A percentile compares a stretch with the other conserved stretches of the same genome.
Conservation (phyloP, 768 basidiomycete species). For the Boletus subparvulus region DNA sequence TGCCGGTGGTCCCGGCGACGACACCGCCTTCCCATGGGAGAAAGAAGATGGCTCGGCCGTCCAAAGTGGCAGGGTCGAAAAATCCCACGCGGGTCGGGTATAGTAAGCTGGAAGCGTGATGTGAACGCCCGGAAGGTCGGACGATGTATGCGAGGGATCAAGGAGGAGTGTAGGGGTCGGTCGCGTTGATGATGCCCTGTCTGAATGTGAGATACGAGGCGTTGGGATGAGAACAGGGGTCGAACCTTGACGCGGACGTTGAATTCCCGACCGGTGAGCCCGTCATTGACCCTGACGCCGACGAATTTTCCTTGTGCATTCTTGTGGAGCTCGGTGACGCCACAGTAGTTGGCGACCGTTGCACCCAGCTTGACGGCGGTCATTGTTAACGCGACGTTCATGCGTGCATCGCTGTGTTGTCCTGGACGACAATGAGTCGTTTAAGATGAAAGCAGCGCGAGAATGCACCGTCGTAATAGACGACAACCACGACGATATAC, state of each 20-base stretch:
- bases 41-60: conserved; percentile 98
- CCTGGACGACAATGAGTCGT: conserved; percentile 44
- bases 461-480: conserved; percentile 89
- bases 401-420: conserved; percentile 97
- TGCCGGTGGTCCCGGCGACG: conserved; percentile 95
- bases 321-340: conserved; percentile 80
- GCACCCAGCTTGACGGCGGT: conserved; percentile 93
- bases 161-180: conserved; percentile 90
- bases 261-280: conserved; percentile 80
- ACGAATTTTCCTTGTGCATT: conserved; percentile 56
- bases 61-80: conserved; percentile 91
- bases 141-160: conserved; percentile 78
- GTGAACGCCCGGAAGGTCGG: conserved; percentile 91
- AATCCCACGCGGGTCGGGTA: conserved; percentile 91
- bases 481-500: conserved; percentile 91
- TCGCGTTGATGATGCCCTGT: conserved; percentile 93
- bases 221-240: neutral
- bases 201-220: neutral
- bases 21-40: conserved; percentile 98
- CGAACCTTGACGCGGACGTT: conserved; percentile 75
- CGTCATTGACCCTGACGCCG: conserved; percentile 79
- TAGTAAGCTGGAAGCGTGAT: conserved; percentile 98
- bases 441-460: neutral
- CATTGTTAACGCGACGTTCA: conserved; percentile 96
- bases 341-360: conserved; percentile 83